Evolutionary conservation across 768 basidiomycete genomes (phyloP).

Genomic region (Lactarius hengduanensis): DNA sequence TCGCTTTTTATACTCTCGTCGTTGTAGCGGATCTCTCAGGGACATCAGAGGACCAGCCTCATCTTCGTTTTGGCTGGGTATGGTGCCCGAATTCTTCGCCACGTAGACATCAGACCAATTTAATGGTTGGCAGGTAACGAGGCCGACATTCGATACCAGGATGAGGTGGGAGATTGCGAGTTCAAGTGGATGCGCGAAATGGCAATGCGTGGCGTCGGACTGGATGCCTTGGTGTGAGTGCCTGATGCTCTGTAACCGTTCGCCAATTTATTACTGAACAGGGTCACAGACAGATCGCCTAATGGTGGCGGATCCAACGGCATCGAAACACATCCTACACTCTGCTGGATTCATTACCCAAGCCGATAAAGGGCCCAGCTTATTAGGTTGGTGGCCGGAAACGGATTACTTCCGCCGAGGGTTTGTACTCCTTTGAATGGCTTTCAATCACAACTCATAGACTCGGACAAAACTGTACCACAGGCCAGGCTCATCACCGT

Average conservation of each 20-base stretch:
- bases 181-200: slow-evolving; percentile 27
- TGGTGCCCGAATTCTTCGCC: background rate
- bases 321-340: slow-evolving; percentile 33
- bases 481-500: slow-evolving; percentile 30
- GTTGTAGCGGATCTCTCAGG: background rate
- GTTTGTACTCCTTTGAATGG: slow-evolving; percentile 12
- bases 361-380: slow-evolving; percentile 9
- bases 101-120: background rate
- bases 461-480: background rate
- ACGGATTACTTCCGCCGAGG: slow-evolving; percentile 27
- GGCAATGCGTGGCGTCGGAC: slow-evolving; percentile 30
- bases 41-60: background rate
- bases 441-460: background rate
- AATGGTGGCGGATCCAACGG: slow-evolving; percentile 22
- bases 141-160: background rate
- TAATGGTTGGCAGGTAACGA: background rate
- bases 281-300: slow-evolving; percentile 10
- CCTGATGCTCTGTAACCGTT: background rate
- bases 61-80: background rate
- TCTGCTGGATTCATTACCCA: slow-evolving; percentile 33
- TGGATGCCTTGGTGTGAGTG: slow-evolving; percentile 30
- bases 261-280: slow-evolving; percentile 12
- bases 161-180: slow-evolving; percentile 30
- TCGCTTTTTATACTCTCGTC: background rate
- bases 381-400: slow-evolving; percentile 24